These are phyloP conservation scores for Durio zibethinus DNA, from an alignment of 345 rosid genomes.

Conservation along the genomic window DNA sequence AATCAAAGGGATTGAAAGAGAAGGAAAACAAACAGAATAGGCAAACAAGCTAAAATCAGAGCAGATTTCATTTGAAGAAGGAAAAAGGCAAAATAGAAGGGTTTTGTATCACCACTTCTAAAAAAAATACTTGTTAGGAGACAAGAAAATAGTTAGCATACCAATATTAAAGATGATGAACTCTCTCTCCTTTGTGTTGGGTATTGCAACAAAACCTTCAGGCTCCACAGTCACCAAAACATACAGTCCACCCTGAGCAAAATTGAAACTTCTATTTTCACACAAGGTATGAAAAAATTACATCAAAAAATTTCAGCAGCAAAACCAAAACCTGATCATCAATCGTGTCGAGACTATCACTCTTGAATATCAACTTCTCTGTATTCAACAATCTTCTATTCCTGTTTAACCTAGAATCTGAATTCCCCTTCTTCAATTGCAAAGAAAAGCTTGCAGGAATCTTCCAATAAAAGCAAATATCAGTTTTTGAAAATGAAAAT, in stretches of 20 bases:
- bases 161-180: constrained; percentile 72
- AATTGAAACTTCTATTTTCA: neutral
- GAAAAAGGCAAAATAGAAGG: neutral
- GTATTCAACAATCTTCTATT: constrained; percentile 56
- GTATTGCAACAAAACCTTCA: constrained; percentile 77
- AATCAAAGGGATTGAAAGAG: neutral
- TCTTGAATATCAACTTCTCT: constrained; percentile 60
- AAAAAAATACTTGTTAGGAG: too few relatives aligned
- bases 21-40: neutral
- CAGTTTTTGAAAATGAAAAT: constrained; percentile 18
- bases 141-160: constrained; percentile 18
- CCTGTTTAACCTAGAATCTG: constrained; percentile 25
- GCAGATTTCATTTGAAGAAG: neutral
- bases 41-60: neutral
- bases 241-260: constrained; percentile 46
- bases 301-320: neutral
- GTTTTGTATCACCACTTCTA: too few relatives aligned
- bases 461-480: constrained; percentile 24
- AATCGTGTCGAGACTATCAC: constrained; percentile 31
- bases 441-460: constrained; percentile 70
- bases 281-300: neutral
- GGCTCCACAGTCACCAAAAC: constrained; percentile 74
- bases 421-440: constrained; percentile 49
- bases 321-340: constrained; percentile 39
- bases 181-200: constrained; percentile 45